Base-by-base conservation (phyloP, 116 monocot species). In the Trichopus zeylanicus region DNA sequence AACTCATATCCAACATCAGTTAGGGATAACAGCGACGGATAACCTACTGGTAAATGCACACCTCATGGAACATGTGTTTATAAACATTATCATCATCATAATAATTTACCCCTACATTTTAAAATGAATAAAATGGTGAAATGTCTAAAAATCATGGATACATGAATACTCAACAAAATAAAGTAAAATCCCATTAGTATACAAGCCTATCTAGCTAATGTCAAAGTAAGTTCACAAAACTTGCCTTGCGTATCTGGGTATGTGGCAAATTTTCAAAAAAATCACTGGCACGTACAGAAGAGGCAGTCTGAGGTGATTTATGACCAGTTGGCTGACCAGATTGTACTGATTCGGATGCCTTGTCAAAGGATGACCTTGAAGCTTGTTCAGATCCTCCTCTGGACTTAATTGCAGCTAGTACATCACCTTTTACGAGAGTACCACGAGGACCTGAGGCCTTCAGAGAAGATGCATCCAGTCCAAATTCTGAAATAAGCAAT, bases 361-460 rank as follows among this genome's bases (percentile, higher is more conserved):
- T 63, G 38, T 85, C 72, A 57, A 76, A 59, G 49, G 73, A 46
- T 34, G 67, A 30, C 47, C 10, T 59, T 12, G 65, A 65, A 60
- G 59, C 31, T 78, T 68, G 63, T 61, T 53, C 46, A 80, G 82
- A 79, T 60, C 26, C 28, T 48, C 27, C 58, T 71, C 78, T 77
- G 28, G 75, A 78, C 48, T 81, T 88, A 57, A 99, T 71, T 54
- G 74, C 71, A 29, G 69, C 68, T 46, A 99, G 55, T 11, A 99
- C 83, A 81, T 99, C 99, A 56, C 92, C 75, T 76, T 99, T 99
- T 69, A 92, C 66, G 47, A 99, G 92, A 65, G 99, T 99, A 19
- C 83, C 88, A 55, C 64, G 85, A 63, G 91, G 99, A 42, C 99
- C 99, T 38, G 99, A 88, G 54, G 99, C 82, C 61, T 73, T 74